phyloP scores from a whole-genome alignment of 176 grass and related monocot species.

The Sorghum bicolor region DNA sequence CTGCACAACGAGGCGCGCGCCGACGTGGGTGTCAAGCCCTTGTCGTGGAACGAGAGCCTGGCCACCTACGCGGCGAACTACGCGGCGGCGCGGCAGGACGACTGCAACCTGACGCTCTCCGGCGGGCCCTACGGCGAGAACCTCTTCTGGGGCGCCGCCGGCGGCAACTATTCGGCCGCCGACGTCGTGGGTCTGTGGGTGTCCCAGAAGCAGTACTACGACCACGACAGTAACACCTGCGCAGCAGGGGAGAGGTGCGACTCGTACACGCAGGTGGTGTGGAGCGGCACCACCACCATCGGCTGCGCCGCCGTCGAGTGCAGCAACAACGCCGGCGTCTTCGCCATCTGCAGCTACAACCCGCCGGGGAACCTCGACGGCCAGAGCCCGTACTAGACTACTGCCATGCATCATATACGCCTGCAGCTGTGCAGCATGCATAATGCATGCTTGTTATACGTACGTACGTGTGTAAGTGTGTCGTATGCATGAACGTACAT shows the following conservation, averaged over 20 bases:
- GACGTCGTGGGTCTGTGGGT: background rate
- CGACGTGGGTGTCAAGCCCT: background rate
- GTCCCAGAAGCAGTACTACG: background rate
- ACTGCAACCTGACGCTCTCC: background rate
- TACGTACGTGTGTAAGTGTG: too few species aligned
- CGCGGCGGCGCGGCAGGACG: too few species aligned
- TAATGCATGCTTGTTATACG: too few species aligned
- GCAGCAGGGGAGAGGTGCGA: fast-evolving
- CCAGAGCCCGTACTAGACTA: too few species aligned
- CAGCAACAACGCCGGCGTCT: background rate
- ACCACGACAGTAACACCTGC: background rate
- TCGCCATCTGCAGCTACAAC: too few species aligned
- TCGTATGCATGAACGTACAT: too few species aligned
- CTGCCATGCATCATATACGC: too few species aligned
- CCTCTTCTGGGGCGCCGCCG: background rate
- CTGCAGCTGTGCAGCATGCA: too few species aligned
- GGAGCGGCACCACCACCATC: background rate
- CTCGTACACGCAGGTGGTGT: background rate
- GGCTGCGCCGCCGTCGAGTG: background rate
- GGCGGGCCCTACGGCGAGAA: background rate
- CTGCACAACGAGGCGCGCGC: background rate
- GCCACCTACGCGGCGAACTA: too few species aligned
- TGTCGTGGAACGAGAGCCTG: too few species aligned
- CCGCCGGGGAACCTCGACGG: too few species aligned
- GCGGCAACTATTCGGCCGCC: too few species aligned